Evolutionary conservation across 2,329 filamentous ascomycete genomes (phyloP), one percentile per base, ranked within the genome.

Genomic region (Elsinoe batatas): DNA sequence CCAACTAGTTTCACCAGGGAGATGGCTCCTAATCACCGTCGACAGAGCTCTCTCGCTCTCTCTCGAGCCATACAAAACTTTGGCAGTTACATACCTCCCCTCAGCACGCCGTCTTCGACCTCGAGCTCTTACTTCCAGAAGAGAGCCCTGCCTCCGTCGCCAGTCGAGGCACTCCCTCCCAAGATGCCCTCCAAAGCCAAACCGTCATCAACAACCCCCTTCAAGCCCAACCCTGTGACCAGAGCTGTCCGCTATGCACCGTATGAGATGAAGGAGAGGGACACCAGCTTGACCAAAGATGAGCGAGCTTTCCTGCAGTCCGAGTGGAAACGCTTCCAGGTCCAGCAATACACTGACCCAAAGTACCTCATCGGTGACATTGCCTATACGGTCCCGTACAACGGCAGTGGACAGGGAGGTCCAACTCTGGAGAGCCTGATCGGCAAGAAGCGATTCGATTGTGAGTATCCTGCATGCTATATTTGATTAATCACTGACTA

Each of bases 401-500:
- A 55, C 20, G 53, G 53, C 15, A 51, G 35, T 26, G 53, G 40
- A 11, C 38, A 55, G 18, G 33, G 40, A 22, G 40, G 40, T 40
- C 53, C 53, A 5, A 55, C 53, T 13, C n/a, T 55, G 37, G 32
- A 44, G 18, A 81, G 85, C 61, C 94, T 88, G 74, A 97, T 91
- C 3, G 88, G 89, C 1, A 78, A 90, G 54, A 88, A 94, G 62
- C 86, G 85, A 59, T 94, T 96, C 62, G 87, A 96, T 78, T 87
- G 91, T 93, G 74, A 65, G 73, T 64, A 56, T 46, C 47, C 38
- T 35, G n/a, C 12, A 20, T 35, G 22, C 53, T 40, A 40, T 20
- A 20, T 38, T 37, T 30, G 13, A 35, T 55, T 5, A 30, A 54
- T 26, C 47, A 26, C 57, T 61, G 46, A 62, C 49, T 20, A 2